Base-by-base conservation (phyloP, 768 basidiomycete genomes). In the Tephrocybe sp. region DNA sequence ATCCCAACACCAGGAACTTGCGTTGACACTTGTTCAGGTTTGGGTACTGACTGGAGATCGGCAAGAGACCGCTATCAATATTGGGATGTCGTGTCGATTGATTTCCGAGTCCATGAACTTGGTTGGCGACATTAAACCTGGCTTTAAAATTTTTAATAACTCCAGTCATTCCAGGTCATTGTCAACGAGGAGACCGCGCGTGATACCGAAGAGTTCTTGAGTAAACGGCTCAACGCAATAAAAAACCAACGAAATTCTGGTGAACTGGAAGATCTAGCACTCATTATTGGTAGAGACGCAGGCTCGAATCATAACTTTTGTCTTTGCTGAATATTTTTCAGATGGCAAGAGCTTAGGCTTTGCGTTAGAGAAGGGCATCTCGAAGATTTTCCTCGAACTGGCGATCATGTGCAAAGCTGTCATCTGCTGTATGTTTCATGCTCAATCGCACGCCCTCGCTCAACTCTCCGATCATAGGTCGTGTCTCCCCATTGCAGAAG, bases 31-130 rank as follows among this genome's bases (percentile, higher is more conserved):
- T 26, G 30, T 58, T 14, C 57, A 89, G 86, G 86, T 99, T 15
- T 99, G 97, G 97, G 95, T 99, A 7, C 73, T 99, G 45, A 99
- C 97, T 2, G 97, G 97, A 1, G 97, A 99, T 68, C 77, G 97
- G 58, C 97, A 99, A 72, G 97, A 99, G 70, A 99, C 97, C 1
- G 97, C 97, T 14, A 98, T 99, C 70, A 99, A 99, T 62, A 98
- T 99, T 57, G 97, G 97, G 46, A 86, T 98, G 80, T 96, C 94
- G 1, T 98, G 97, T 73, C 82, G 93, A 56, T 69, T 99, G 61
- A 98, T 99, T 45, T 93, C 93, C 4, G 97, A 99, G 71, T 94
- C 92, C 8, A 99, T 98, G 97, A 98, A 98, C 65, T 60, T 99
- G 75, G 96, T 94, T 57, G 23, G 80, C 66, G 23, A n/a, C n/a